Base-by-base conservation (phyloP, 768 basidiomycete genomes). In the Podaxis carcinomalis region DNA sequence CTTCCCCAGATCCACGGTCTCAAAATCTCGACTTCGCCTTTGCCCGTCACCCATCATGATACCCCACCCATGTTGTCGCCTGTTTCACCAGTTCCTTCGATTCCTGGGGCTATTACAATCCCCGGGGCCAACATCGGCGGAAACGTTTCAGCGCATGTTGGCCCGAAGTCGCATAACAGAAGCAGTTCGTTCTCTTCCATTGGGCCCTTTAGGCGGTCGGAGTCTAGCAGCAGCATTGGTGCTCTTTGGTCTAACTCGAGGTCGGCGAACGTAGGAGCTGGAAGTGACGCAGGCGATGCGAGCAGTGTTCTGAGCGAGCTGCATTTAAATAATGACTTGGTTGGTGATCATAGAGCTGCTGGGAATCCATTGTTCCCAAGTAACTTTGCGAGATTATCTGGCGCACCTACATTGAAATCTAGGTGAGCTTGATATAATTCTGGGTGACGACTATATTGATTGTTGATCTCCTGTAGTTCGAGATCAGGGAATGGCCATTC, bases 361-460 rank as follows among this genome's bases (percentile, higher is more conserved):
- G 92, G 90, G 0, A 83, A 86, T 64, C 92, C 92, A 13, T 74
- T 93, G 5, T 95, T 95, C 75, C 90, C 90, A 2, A 88, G 84
- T 65, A 90, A 83, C 68, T 95, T 93, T 72, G 83, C 89, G 35
- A 81, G 82, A 57, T 72, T 93, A 63, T 81, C 83, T 25, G 65
- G 81, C 37, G 83, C 82, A 36, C 90, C 91, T 21, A 92, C 88
- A 23, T 73, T 92, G 66, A 71, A 74, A 13, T 82, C 81, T 16
- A 84, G 74, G 77, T 75, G 59, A 63, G 72, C 67, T 54, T 25
- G 21, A 10, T 19, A 21, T 5, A 44, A 16, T 49, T 10, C 4
- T 25, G 25, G 23, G 11, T 49, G 21, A 25, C 2, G 25, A 11
- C 23, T 1, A 23, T 27, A 9, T 1, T 49, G 11, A 27, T 10